Percentiles rank a stretch among this genome's conserved stretches.
These are phyloP conservation scores for Saturnispora saitoi DNA, from an alignment of 805 yeast genomes.

Conservation along the genomic window DNA sequence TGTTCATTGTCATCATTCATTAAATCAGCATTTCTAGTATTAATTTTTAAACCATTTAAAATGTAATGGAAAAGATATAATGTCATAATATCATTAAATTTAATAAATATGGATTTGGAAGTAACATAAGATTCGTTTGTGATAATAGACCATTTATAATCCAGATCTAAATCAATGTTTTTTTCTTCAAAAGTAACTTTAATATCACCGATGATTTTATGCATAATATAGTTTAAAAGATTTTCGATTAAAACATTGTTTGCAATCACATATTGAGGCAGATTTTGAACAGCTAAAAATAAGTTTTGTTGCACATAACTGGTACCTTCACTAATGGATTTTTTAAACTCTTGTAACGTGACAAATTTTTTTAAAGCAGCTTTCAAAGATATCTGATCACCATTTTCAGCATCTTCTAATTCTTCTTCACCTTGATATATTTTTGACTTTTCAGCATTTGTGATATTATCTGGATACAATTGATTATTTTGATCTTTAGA, in stretches of 20 bases:
- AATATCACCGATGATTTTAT: conserved; percentile 6
- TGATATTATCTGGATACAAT: not conserved
- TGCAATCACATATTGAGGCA: conserved; percentile 15
- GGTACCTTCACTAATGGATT: not conserved
- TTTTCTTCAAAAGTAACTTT: conserved; percentile 1
- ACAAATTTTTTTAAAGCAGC: not conserved
- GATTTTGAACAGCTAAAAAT: conserved; percentile 14
- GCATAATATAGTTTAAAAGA: conserved; percentile 13
- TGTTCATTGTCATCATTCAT: not conserved
- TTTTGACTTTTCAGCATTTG: not conserved
- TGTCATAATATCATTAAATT: conserved; percentile 23
- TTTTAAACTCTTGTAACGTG: not conserved
- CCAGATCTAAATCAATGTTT: conserved; percentile 4
- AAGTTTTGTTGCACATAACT: conserved; percentile 7
- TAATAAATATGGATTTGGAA: conserved; percentile 18
- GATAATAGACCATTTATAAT: conserved; percentile 22
- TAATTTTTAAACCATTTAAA: conserved; percentile 9
- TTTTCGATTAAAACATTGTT: conserved; percentile 18
- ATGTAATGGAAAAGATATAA: conserved; percentile 17
- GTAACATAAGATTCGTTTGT: conserved; percentile 14
- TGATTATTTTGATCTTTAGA: not conserved
- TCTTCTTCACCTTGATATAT: not conserved
- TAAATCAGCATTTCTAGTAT: not conserved
- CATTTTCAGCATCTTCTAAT: not conserved
- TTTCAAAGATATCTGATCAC: not conserved